A percentile compares a stretch with the other conserved stretches of the same genome.
phyloP scores from a whole-genome alignment of 2,329 filamentous ascomycete genomes.

The Macrophomina phaseolina region DNA sequence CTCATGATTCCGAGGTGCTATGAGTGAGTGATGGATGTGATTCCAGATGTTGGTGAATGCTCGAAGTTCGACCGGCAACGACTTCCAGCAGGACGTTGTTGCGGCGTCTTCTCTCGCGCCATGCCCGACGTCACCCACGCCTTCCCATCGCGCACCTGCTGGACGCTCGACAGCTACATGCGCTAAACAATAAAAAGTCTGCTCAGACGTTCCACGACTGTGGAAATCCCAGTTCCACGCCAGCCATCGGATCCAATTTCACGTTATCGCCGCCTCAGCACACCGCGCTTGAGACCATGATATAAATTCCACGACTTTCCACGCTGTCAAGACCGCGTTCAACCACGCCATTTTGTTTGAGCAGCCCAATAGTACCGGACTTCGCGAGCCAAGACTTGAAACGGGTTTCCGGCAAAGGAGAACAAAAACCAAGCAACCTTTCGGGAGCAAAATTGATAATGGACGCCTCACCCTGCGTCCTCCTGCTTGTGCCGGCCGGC shows the following conservation, averaged over 20 bases:
- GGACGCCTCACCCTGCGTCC: conserved; percentile 28
- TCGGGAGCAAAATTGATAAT: not conserved
- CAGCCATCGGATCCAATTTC: not conserved
- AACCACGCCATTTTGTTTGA: not conserved
- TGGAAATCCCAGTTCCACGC: not conserved
- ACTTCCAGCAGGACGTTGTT: not conserved
- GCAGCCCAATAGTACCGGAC: not conserved
- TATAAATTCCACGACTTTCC: conserved; percentile 3
- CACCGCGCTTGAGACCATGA: not conserved
- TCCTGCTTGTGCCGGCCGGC: conserved; percentile 52
- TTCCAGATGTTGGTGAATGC: not conserved
- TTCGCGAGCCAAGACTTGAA: not conserved
- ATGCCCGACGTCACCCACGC: conserved; percentile 9
- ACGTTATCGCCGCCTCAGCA: not conserved
- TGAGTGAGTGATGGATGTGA: not conserved
- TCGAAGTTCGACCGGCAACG: not conserved
- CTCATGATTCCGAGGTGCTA: too few species aligned
- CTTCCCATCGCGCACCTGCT: not conserved
- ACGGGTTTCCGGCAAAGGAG: not conserved
- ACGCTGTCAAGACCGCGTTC: not conserved
- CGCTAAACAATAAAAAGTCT: not conserved
- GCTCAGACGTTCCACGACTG: not conserved
- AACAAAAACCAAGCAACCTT: not conserved
- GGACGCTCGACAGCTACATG: not conserved
- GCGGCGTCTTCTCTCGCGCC: conserved; percentile 7